Evolutionary conservation across 1,284 basidiomycete species (phyloP), one percentile per base, ranked within the genome.

Genomic region (Hymenochaete sp.): DNA sequence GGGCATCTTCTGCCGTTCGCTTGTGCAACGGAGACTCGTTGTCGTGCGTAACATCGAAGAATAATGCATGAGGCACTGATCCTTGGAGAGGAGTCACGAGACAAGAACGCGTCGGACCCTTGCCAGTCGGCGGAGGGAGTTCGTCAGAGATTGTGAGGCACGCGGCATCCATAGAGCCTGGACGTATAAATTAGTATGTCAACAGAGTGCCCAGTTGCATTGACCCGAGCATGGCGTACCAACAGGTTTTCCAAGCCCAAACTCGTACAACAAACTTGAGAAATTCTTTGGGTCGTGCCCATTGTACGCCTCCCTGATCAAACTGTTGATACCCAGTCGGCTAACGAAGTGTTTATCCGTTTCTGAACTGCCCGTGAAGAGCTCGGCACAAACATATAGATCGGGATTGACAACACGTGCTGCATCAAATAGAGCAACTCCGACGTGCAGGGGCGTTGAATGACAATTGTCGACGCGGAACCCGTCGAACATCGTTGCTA

Each of bases 391-490:
- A 37, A 98, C 81, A 58, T 98, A 98, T 27, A 98, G 71, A 58
- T 98, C 76, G 1, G 93, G 92, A 56, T 93, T 93, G 47, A 82
- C 77, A 18, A 80, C 79, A 32, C 96, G 77, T 4, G 93, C 95
- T 7, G 84, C 82, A 59, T 98, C 96, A 25, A 98, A 80, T 67
- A 98, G 82, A 46, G 75, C 72, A 11, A 85, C 83, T n/a, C 93
- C 95, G 14, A 98, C 92, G 54, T 91, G 82, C 38, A 98, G 67
- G 4, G 95, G 96, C 0, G 95, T 98, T 11, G 95, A 98, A 65
- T 98, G 95, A 57, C 92, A 96, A 62, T 98, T 98, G 65, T 98
- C 95, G 56, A 98, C 86, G 19, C 96, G 79, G 74, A 98, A 96
- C 5, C 95, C 95, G 52, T 96, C 84, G 59, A 97, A 98, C 7